Base-by-base conservation (phyloP, 2,329 filamentous ascomycete species). In the Chaetoscypha palmicola region DNA sequence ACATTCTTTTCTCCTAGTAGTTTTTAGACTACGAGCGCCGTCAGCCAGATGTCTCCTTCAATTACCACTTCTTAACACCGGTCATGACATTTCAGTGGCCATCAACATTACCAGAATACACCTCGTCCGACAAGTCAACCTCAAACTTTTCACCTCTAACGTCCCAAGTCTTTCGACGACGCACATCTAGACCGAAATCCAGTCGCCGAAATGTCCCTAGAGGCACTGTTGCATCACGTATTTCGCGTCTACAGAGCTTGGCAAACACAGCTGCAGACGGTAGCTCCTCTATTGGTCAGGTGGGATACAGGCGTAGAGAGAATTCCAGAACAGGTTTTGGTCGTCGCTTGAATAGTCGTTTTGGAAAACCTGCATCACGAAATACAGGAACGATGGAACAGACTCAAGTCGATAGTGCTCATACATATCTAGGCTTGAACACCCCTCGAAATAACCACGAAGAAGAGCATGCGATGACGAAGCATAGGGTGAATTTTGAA, bases 201-300 rank as follows among this genome's bases (percentile, higher is more conserved):
- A n/a, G n/a, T 16, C 31, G 31, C 5, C 28, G 52, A 48, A 45
- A 50, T 16, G 56, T 65, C 49, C 58, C 61, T 26, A 50, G 45
- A 28, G 63, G 63, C 31, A 63, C 61, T 33, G 62, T 67, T 9
- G 56, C 58, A 11, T 62, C 62, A 12, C 64, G 60, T 36, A 51
- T 63, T 46, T 54, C 50, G 23, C 58, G 59, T 45, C 54, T 68
- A 35, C 54, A 63, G 44, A 48, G 46, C 22, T 48, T 62, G 47
- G 49, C 54, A 39, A 52, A 54, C 43, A 45, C 50, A 20, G 31
- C 17, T 16, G 12, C 24, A n/a, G 30, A 46, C 31, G 39, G 49
- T 37, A 41, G 55, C 32, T 28, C 19, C 21, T 46, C 50, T 42
- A 48, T 54, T 53, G 54, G 59, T 47, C 55, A 56, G 41, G 48